These are phyloP conservation scores for Saturnispora halmiae DNA, from an alignment of 805 yeast species.

Conservation along the genomic window DNA sequence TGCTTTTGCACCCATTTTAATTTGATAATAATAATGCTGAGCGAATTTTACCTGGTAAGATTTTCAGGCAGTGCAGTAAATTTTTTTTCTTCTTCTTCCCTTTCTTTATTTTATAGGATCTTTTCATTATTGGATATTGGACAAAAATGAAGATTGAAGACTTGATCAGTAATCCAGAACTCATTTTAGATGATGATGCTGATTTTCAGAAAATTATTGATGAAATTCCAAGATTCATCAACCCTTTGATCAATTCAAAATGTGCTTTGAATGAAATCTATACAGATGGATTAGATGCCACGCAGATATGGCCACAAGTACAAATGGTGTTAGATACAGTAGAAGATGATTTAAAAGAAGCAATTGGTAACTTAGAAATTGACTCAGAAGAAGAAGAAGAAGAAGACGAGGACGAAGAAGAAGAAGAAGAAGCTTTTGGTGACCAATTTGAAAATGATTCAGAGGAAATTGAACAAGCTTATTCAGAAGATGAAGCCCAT, in stretches of 20 bases:
- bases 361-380: slow-evolving; percentile 33
- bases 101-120: background rate
- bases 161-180: slow-evolving; percentile 11
- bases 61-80: slow-evolving; percentile 8
- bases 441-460: slow-evolving; percentile 18
- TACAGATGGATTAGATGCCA: slow-evolving; percentile 78
- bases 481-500: slow-evolving; percentile 23
- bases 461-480: slow-evolving; percentile 25
- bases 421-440: slow-evolving; percentile 19
- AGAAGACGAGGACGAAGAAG: slow-evolving; percentile 20
- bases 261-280: slow-evolving; percentile 70
- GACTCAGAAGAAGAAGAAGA: slow-evolving; percentile 21
- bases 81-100: background rate
- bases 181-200: slow-evolving; percentile 5
- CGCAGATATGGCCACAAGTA: slow-evolving; percentile 91
- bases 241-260: slow-evolving; percentile 26
- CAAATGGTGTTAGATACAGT: slow-evolving; percentile 76
- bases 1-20: background rate
- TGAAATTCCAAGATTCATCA: slow-evolving; percentile 13
- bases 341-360: slow-evolving; percentile 49
- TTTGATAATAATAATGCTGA: slow-evolving; percentile 1
- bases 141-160: slow-evolving; percentile 2
- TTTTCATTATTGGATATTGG: background rate
- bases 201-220: slow-evolving; percentile 10
- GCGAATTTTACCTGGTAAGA: background rate